phyloP scores from a whole-genome alignment of 306 rosid species.

The Ochetophila trinervis region DNA sequence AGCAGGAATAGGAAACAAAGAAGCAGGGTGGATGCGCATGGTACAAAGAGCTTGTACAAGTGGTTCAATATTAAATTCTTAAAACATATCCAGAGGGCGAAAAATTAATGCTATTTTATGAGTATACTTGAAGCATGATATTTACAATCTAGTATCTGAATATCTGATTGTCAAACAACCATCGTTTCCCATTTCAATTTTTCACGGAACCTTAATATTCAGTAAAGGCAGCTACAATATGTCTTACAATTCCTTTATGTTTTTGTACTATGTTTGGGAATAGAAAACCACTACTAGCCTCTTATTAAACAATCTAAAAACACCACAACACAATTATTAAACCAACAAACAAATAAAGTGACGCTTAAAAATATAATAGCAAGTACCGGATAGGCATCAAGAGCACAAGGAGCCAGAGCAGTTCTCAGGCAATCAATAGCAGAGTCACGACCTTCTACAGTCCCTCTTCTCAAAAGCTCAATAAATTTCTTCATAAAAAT shows the following conservation, averaged over 20 bases:
- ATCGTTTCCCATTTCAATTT: too few species aligned
- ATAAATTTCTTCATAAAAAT: conserved; percentile 63
- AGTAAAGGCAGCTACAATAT: too few species aligned
- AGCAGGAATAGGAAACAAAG: neutral
- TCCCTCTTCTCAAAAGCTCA: conserved; percentile 90
- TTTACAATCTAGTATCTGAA: too few species aligned
- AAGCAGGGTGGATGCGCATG: neutral
- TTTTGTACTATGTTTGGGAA: too few species aligned
- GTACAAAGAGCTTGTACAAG: neutral
- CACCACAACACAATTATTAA: neutral
- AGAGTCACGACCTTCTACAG: conserved; percentile 66
- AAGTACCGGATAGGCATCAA: conserved; percentile 90
- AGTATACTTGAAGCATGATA: too few species aligned
- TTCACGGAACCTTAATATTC: too few species aligned
- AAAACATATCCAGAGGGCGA: too few species aligned
- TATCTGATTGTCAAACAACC: too few species aligned
- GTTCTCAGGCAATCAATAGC: conserved; percentile 81
- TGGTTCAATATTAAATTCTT: neutral
- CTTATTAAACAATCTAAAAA: neutral
- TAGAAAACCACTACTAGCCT: neutral
- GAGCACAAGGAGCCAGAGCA: conserved; percentile 96
- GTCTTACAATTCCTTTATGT: too few species aligned
- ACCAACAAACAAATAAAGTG: neutral
- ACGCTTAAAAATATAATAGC: neutral
- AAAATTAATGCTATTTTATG: too few species aligned